Evolutionary conservation across 2,329 filamentous ascomycete species (phyloP), one percentile per base, ranked within the genome.

Genomic region (Colletotrichum cordylinicola): DNA sequence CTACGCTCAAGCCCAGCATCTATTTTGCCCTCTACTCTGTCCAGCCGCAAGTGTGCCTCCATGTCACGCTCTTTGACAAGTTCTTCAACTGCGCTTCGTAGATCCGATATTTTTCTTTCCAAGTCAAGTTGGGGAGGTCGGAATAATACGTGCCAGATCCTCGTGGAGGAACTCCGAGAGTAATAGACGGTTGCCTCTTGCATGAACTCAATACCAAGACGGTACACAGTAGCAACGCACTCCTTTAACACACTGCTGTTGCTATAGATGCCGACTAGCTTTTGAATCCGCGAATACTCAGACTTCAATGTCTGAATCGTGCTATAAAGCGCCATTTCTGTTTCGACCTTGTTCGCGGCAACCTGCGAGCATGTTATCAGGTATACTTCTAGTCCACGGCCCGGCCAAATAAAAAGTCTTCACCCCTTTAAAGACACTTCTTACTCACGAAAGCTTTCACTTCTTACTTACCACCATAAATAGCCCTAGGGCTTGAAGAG

Each of bases 181-280:
- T 66, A 66, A 31, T 66, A 66, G 21, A 66, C 4, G 15, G 62
- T 66, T 29, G 62, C 24, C 35, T 66, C 37, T 48, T 39, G 62
- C 35, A 66, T 35, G 21, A 29, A 48, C 18, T 66, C 62, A 18
- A 52, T 31, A 27, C 37, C 24, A 10, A 66, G 62, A 13, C 35
- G 62, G 7, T 66, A 66, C 7, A 8, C 62, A 48, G 35, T 52
- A 9, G 62, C 24, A 66, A 48, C 37, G 8, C 62, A 48, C 43
- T 66, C 8, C 21, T 31, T 48, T 21, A 52, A n/a, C 3, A 13
- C 43, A 29, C 12, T 66, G 62, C 15, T 66, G 21, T 43, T 52
- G 62, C 48, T 55, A 24, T 52, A 66, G 8, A 52, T 66, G 21
- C 62, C 37, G 35, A 31, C 37, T 4, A 66, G 24, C 35, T 31